These are phyloP conservation scores for Boechera retrofracta DNA, from an alignment of 345 rosid genomes.

Conservation along the genomic window DNA sequence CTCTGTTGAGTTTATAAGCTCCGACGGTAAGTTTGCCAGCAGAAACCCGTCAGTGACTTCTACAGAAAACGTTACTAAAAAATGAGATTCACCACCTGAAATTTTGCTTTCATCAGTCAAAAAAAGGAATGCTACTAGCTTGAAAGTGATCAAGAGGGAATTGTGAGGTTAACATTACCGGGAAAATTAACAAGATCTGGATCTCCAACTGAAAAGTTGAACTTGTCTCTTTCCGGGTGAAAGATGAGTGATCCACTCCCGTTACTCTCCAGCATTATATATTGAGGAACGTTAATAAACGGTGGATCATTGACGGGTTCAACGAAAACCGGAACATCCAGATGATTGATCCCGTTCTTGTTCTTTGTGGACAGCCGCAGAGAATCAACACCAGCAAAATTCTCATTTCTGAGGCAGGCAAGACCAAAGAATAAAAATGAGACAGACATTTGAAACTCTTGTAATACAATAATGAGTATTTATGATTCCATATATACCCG, in stretches of 20 bases:
- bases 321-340: slow-evolving; percentile 63
- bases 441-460: neutral
- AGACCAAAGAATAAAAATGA: neutral
- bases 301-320: slow-evolving; percentile 90
- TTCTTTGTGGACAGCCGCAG: slow-evolving; percentile 70
- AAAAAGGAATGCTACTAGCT: neutral
- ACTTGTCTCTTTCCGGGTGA: slow-evolving; percentile 54
- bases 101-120: neutral
- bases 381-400: slow-evolving; percentile 79
- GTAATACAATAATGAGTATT: neutral
- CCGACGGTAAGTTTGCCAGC: slow-evolving; percentile 65
- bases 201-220: slow-evolving; percentile 80
- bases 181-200: slow-evolving; percentile 76
- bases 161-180: slow-evolving; percentile 50
- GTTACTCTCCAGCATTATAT: slow-evolving; percentile 53
- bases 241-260: slow-evolving; percentile 60
- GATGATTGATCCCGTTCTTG: slow-evolving; percentile 67
- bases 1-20: slow-evolving; percentile 77
- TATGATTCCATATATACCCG: slow-evolving; percentile 60
- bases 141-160: slow-evolving; percentile 11
- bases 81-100: slow-evolving; percentile 64
- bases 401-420: slow-evolving; percentile 58
- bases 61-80: slow-evolving; percentile 66
- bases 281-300: slow-evolving; percentile 60
- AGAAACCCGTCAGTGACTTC: slow-evolving; percentile 81